Evolutionary conservation across 164 flowering plant species (phyloP), one percentile per base, ranked within the genome.

Genomic region (Macadamia integrifolia): DNA sequence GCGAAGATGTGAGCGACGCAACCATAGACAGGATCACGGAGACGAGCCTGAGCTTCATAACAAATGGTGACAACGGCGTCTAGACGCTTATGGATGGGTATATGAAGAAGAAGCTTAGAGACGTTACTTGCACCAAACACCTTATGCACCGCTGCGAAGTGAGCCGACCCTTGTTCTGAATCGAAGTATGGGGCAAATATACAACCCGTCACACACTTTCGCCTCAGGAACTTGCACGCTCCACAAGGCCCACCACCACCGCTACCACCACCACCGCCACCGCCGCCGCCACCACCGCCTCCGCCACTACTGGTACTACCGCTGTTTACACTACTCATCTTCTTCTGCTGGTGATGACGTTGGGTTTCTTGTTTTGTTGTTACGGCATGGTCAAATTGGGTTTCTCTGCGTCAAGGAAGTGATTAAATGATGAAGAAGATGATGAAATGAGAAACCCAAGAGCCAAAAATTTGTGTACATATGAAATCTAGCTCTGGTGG

Each of bases 111-210:
- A 8, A 93, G 86, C 84, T 93, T 93, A 0, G 98, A 91, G 3
- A 91, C 94, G 49, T 93, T 93, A 71, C 98, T 93, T 2, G 98
- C 98, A 2, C 98, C 98, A 58, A 93, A 93, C 64, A 93, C 97
- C 82, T 91, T 93, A 71, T 93, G 98, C 46, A 93, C 98, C n/a
- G 97, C 94, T 3, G 98, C 98, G 61, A 93, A 93, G 62, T 91
- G 91, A 1, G 88, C 86, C 8, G 98, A 86, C 9, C 98, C 98
- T 78, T 93, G 94, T 68, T 93, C 98, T 12, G 98, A 87, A 49
- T 91, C 94, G 64, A 93, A 93, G 66, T 93, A 93, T 0, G 97
- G 97, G 12, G 98, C 98, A 60, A 93, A 93, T 32, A 91, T 85
- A 62, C 98, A 93, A 12, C 92, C 97, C 1, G 77, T 74, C 59